Evolutionary conservation across 768 basidiomycete genomes (phyloP).

Genomic region (Lactarius hatsudake): DNA sequence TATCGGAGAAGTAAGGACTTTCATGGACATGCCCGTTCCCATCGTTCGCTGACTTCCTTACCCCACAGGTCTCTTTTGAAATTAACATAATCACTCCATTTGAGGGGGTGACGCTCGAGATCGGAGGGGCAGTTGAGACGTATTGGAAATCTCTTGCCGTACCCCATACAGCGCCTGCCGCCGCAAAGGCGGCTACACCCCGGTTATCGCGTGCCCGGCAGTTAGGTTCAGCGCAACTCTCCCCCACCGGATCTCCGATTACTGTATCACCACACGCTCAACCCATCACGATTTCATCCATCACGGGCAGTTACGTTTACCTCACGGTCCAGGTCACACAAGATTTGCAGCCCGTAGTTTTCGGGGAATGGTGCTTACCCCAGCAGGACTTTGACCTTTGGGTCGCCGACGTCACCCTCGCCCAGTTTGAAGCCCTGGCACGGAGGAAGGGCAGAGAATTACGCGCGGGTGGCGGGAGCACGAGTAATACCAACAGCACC

Average conservation of each 20-base stretch:
- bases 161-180: constrained; percentile 36
- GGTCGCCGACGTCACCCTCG: constrained; percentile 79
- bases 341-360: constrained; percentile 88
- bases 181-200: constrained; percentile 28
- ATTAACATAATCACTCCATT: constrained; percentile 85
- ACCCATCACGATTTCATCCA: constrained; percentile 80
- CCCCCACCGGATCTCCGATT: constrained; percentile 63
- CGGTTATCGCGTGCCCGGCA: constrained; percentile 32
- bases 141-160: constrained; percentile 92
- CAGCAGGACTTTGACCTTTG: constrained; percentile 68
- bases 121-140: constrained; percentile 93
- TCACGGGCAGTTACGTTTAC: constrained; percentile 86
- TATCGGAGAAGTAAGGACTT: constrained; percentile 76
- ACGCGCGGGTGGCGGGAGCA: constrained; percentile 26
- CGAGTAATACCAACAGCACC: constrained; percentile 22
- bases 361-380: constrained; percentile 71
- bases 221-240: constrained; percentile 42
- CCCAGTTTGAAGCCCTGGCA: constrained; percentile 75
- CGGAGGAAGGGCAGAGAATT: constrained; percentile 46
- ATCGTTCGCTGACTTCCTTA: constrained; percentile 2
- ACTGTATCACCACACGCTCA: constrained; percentile 45
- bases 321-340: constrained; percentile 88
- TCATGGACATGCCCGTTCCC: constrained; percentile 2
- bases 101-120: constrained; percentile 86
- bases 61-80: constrained; percentile 77